A percentile compares a stretch with the other conserved stretches of the same genome.
Evolutionary conservation across 2,329 filamentous ascomycete species (phyloP).

Genomic region (Endothia cerciana): DNA sequence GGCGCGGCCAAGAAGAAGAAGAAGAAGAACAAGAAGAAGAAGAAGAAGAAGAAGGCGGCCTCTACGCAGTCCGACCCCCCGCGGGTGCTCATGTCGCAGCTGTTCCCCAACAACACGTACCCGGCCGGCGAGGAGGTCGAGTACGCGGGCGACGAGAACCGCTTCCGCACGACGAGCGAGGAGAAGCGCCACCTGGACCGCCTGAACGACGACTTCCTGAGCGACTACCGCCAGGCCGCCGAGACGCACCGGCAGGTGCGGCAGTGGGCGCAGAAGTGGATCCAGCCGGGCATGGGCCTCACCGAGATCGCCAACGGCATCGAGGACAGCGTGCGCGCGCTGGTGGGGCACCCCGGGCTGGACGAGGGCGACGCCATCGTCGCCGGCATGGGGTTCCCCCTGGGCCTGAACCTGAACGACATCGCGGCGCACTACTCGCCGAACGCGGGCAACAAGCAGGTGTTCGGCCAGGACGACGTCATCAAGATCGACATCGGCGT

Average conservation of each 20-base stretch:
- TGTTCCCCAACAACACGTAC: constrained; percentile 75
- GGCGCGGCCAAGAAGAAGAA: constrained; percentile 67
- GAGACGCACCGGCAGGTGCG: constrained; percentile 82
- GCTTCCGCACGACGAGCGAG: constrained; percentile 78
- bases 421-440: constrained; percentile 84
- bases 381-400: constrained; percentile 83
- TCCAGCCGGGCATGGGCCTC: constrained; percentile 76
- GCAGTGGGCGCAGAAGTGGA: constrained; percentile 77
- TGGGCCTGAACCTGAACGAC: constrained; percentile 79
- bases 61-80: constrained; percentile 79
- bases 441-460: constrained; percentile 79
- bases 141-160: constrained; percentile 73
- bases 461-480: constrained; percentile 74
- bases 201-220: constrained; percentile 76
- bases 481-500: constrained; percentile 85
- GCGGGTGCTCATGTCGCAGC: constrained; percentile 70
- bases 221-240: constrained; percentile 77
- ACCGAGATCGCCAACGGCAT: constrained; percentile 83
- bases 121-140: constrained; percentile 79
- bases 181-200: constrained; percentile 84
- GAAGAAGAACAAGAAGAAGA: constrained; percentile 80
- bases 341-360: constrained; percentile 75
- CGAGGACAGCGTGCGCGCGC: constrained; percentile 74
- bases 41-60: constrained; percentile 68
- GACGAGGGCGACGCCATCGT: constrained; percentile 76